Conservation (phyloP, 1,284 basidiomycete species). For the Cryptococcus sp. region DNA sequence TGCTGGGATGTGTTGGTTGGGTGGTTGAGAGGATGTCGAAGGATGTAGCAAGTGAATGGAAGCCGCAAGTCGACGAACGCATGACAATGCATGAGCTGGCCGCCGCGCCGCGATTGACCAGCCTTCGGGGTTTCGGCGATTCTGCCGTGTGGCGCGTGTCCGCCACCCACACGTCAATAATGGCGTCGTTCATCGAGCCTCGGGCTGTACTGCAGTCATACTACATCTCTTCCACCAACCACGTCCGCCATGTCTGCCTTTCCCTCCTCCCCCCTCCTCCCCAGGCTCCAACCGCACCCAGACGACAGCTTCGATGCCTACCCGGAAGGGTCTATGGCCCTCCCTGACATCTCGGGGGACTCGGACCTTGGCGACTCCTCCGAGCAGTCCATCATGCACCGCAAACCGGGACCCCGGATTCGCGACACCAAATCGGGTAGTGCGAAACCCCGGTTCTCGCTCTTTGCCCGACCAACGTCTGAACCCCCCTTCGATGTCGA, state of each 20-base stretch:
- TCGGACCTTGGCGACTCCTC: background rate
- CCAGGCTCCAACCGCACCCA: no score
- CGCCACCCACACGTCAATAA: no score
- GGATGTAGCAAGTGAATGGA: background rate
- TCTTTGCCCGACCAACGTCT: constrained; percentile 8
- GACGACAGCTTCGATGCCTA: background rate
- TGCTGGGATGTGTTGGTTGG: constrained; percentile 3
- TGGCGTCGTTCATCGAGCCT: no score
- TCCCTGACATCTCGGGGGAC: background rate
- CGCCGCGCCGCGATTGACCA: no score
- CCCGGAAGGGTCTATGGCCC: background rate
- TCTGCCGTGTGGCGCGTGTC: no score
- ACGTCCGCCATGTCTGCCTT: no score
- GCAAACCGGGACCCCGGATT: background rate
- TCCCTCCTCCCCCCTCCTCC: no score
- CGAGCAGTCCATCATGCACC: background rate
- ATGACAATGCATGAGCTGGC: background rate
- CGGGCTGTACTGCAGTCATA: no score
- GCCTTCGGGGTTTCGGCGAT: no score
- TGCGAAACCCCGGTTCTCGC: constrained; percentile 15
- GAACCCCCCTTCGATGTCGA: background rate
- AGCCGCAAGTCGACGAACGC: background rate
- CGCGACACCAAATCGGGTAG: background rate
- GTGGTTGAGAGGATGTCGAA: background rate
- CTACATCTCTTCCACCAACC: no score